Evolutionary conservation across 768 basidiomycete genomes (phyloP).

Genomic region (Psilocybe tampanensis): DNA sequence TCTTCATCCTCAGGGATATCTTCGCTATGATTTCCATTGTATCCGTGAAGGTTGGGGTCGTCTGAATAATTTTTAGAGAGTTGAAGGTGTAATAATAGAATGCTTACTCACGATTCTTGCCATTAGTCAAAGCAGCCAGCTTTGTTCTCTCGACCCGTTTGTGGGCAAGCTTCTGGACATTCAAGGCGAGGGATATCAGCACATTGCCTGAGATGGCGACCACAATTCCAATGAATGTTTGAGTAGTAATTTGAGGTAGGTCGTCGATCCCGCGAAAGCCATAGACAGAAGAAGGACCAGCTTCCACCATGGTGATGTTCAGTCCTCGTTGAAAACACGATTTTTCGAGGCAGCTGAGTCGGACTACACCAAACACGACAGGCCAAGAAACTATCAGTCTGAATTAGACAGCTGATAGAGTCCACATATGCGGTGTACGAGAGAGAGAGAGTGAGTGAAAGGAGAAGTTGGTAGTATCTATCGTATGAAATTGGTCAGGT

Average conservation of each 20-base stretch:
- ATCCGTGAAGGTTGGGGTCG: conserved; percentile 26
- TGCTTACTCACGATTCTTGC: conserved; percentile 12
- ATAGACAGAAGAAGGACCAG: conserved; percentile 4
- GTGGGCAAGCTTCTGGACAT: conserved; percentile 92
- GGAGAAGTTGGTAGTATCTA: not conserved
- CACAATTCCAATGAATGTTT: conserved; percentile 74
- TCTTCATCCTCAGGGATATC: conserved; percentile 12
- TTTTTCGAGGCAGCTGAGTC: not conserved
- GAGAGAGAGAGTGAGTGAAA: not conserved
- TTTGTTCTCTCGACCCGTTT: conserved; percentile 55
- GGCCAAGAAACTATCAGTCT: no score
- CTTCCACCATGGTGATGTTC: conserved; percentile 2
- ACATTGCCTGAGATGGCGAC: conserved; percentile 86
- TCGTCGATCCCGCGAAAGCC: conserved; percentile 29
- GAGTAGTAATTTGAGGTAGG: conserved; percentile 56
- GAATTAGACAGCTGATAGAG: not conserved
- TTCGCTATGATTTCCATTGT: conserved; percentile 24
- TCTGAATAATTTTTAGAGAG: conserved; percentile 5
- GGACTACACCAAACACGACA: not conserved
- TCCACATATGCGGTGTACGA: not conserved
- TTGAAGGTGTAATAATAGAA: not conserved
- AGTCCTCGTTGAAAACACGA: conserved; percentile 1
- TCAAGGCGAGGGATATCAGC: conserved; percentile 88
- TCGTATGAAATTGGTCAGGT: conserved; percentile 8
- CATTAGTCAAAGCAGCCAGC: conserved; percentile 15